Evolutionary conservation across 2,329 filamentous ascomycete genomes (phyloP).

Genomic region (Phoma herbarum): DNA sequence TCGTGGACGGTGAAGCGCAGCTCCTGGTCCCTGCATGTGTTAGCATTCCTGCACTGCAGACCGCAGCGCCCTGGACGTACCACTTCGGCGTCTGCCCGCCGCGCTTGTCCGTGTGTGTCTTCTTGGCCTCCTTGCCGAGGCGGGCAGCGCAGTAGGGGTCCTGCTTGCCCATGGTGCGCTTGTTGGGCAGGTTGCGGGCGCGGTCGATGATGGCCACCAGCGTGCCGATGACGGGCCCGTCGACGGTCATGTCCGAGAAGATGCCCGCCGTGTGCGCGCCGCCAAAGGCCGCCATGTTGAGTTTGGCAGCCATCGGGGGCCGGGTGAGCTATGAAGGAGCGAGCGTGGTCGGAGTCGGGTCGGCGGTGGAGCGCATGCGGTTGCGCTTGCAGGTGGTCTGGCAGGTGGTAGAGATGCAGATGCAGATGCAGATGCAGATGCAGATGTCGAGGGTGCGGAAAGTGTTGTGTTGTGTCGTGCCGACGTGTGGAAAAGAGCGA

Average conservation of each 20-base stretch:
- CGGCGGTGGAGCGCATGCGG: background rate
- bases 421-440: background rate
- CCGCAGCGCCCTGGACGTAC: slow-evolving; percentile 62
- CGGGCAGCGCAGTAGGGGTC: slow-evolving; percentile 96
- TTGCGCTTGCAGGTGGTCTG: no score
- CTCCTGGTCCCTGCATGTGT: slow-evolving; percentile 84
- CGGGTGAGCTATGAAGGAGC: background rate
- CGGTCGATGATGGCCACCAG: slow-evolving; percentile 91
- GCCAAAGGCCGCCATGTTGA: slow-evolving; percentile 52
- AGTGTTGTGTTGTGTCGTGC: no score
- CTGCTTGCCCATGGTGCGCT: slow-evolving; percentile 98
- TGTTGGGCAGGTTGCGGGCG: slow-evolving; percentile 95
- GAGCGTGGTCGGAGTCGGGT: background rate
- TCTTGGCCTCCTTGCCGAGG: slow-evolving; percentile 95
- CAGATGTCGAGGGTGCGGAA: background rate
- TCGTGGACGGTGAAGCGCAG: slow-evolving; percentile 96
- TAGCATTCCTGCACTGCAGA: slow-evolving; percentile 13
- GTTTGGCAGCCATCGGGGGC: slow-evolving; percentile 49
- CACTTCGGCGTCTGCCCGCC: slow-evolving; percentile 96
- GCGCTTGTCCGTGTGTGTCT: slow-evolving; percentile 91
- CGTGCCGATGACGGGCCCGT: slow-evolving; percentile 92
- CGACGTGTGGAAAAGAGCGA: slow-evolving; percentile 15
- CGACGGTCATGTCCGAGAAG: slow-evolving; percentile 90
- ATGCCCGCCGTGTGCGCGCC: slow-evolving; percentile 87
- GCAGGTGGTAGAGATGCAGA: background rate